Percentiles rank a stretch among this genome's conserved stretches.
phyloP scores from a whole-genome alignment of 108 stramenopile species.

The Pseudonitzschia delicatissima region DNA sequence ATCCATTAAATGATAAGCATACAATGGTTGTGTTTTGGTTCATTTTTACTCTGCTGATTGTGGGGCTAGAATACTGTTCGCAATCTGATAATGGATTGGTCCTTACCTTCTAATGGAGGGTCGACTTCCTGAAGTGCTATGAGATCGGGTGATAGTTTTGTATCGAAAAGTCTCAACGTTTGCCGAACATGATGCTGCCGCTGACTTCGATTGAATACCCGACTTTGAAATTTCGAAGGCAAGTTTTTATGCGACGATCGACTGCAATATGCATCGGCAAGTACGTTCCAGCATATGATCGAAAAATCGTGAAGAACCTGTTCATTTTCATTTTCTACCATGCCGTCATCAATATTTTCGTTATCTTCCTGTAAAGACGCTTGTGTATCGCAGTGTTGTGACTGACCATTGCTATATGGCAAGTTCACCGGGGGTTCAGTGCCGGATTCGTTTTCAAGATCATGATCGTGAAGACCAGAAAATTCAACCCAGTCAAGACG shows the following conservation, averaged over 20 bases:
- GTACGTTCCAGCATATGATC: conserved; percentile 70
- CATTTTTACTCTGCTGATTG: not conserved
- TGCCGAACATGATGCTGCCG: conserved; percentile 47
- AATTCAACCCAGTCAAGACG: conserved; percentile 2
- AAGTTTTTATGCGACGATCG: conserved; percentile 65
- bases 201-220: conserved; percentile 51
- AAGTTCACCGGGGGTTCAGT: not conserved
- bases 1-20: no score
- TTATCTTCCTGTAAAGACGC: no score
- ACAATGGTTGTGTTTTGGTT: not conserved
- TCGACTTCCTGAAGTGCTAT: conserved; percentile 83
- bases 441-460: not conserved
- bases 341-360: not conserved
- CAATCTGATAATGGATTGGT: not conserved
- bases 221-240: conserved; percentile 45
- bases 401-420: not conserved
- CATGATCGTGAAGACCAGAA: not conserved
- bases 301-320: not conserved
- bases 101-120: conserved; percentile 23
- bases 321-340: not conserved
- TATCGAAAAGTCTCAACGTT: conserved; percentile 29
- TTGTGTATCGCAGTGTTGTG: no score
- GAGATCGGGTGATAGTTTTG: conserved; percentile 40
- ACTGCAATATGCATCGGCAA: conserved; percentile 72
- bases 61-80: no score